Conservation (phyloP, 345 rosid genomes). For the Eucalyptus viminalis region DNA sequence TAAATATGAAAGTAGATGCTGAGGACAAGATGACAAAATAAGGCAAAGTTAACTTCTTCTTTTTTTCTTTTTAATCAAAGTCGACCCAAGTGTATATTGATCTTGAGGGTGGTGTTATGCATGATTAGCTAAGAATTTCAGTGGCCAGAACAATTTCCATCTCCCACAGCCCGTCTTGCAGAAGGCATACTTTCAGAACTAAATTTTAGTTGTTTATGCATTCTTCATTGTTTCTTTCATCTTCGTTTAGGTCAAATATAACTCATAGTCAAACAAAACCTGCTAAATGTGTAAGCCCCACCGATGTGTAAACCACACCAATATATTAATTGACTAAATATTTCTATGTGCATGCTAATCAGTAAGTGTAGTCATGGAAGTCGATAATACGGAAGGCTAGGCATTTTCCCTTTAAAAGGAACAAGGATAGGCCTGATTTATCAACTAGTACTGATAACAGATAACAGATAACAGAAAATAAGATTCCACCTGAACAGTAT, state of each 20-base stretch:
- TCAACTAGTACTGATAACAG: neutral
- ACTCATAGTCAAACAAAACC: neutral
- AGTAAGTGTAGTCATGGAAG: neutral
- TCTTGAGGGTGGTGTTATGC: neutral
- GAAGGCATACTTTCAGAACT: neutral
- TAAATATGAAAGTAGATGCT: neutral
- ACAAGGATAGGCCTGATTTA: neutral
- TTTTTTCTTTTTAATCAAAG: neutral
- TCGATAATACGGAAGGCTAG: neutral
- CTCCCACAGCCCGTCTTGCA: neutral
- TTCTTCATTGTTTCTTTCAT: neutral
- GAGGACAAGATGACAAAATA: neutral
- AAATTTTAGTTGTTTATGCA: neutral
- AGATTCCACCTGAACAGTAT: constrained; percentile 73
- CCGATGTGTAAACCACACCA: neutral
- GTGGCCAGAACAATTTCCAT: neutral
- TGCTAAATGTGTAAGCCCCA: neutral
- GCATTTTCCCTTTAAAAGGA: neutral
- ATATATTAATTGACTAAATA: neutral
- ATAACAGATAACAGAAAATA: neutral
- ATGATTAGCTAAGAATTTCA: neutral
- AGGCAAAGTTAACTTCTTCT: neutral
- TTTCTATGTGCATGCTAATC: neutral
- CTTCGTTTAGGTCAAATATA: neutral
- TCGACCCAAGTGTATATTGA: neutral